phyloP scores from a whole-genome alignment of 2,329 filamentous ascomycete genomes.

The Teratosphaeriaceae sp. region DNA sequence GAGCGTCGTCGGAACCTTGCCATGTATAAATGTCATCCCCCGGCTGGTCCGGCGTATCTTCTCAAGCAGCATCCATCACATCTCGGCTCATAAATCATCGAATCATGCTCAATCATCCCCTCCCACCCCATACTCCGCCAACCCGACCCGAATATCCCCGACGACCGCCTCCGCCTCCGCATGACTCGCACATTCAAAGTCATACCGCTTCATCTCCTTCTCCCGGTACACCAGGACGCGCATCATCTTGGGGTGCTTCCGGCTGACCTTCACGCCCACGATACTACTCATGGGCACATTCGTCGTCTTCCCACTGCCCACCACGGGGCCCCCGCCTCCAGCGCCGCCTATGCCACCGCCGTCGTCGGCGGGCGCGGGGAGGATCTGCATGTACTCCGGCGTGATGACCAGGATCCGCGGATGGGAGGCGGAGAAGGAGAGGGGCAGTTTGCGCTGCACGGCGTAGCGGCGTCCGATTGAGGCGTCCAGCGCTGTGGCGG shows the following conservation, averaged over 20 bases:
- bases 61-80: too few species aligned
- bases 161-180: conserved; percentile 76
- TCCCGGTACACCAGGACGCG: conserved; percentile 72
- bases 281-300: conserved; percentile 79
- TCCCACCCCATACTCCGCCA: conserved; percentile 17
- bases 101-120: conserved; percentile 10
- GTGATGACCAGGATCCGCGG: conserved; percentile 74
- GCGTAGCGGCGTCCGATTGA: conserved; percentile 57
- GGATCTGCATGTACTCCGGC: conserved; percentile 80
- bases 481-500: conserved; percentile 37
- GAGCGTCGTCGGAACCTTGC: too few species aligned
- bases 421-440: conserved; percentile 70
- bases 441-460: conserved; percentile 75
- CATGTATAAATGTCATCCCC: too few species aligned
- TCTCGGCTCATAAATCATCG: too few species aligned
- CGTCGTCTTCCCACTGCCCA: conserved; percentile 55
- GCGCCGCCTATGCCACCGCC: too few species aligned
- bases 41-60: too few species aligned
- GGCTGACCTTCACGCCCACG: conserved; percentile 72
- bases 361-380: conserved; percentile 47
- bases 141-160: conserved; percentile 65
- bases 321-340: conserved; percentile 15
- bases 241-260: conserved; percentile 74
- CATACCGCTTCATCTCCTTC: conserved; percentile 72
- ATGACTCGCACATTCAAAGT: conserved; percentile 69